These are phyloP conservation scores for Themeda triandra DNA, from an alignment of 176 grass and related monocot genomes.

Conservation along the genomic window DNA sequence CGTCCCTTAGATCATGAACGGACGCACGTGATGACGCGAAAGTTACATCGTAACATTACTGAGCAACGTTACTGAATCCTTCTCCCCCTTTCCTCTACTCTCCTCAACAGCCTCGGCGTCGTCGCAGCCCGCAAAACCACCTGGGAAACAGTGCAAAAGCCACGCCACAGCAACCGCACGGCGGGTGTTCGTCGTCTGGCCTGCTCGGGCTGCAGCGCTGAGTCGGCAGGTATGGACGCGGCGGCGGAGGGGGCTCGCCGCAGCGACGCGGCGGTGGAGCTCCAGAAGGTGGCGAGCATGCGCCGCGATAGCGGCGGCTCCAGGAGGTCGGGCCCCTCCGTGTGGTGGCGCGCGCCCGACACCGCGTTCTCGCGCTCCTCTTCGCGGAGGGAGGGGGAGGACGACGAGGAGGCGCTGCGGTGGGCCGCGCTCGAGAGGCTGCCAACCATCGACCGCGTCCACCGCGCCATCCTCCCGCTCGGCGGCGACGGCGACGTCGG, in stretches of 20 bases:
- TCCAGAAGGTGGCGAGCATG: constrained; percentile 49
- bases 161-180: too few relatives aligned
- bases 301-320: constrained; percentile 37
- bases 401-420: constrained; percentile 84
- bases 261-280: constrained; percentile 29
- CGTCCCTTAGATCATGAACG: too few relatives aligned
- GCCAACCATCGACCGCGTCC: constrained; percentile 24
- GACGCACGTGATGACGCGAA: too few relatives aligned
- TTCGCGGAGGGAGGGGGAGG: constrained; percentile 18
- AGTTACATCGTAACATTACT: too few relatives aligned
- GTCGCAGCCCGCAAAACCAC: too few relatives aligned
- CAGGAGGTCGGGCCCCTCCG: neutral
- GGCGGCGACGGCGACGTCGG: too few relatives aligned
- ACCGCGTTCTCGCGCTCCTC: constrained; percentile 59
- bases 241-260: neutral
- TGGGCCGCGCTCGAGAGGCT: constrained; percentile 90
- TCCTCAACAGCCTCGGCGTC: too few relatives aligned
- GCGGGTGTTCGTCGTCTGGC: too few relatives aligned
- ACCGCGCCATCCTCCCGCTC: constrained; percentile 54
- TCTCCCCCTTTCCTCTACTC: too few relatives aligned
- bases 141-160: too few relatives aligned
- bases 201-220: neutral
- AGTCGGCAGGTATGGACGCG: constrained; percentile 32
- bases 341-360: constrained; percentile 51
- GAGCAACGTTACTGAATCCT: too few relatives aligned